Conservation (phyloP, 352 stramenopile genomes). For the Phytophthora podocarpi region DNA sequence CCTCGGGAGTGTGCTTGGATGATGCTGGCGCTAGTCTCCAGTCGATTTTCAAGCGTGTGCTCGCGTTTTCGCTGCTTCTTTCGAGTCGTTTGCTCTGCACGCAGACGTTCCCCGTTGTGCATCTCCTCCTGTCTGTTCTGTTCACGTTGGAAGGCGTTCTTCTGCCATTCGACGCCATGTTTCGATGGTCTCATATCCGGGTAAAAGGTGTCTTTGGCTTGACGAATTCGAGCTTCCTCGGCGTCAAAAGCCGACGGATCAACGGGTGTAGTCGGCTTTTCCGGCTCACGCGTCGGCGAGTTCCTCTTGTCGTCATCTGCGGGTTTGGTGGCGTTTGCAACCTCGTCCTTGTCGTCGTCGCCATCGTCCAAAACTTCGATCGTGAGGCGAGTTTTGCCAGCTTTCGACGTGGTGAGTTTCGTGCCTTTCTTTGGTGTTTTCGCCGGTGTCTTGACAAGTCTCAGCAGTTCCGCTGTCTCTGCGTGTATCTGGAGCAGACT, state of each 20-base stretch:
- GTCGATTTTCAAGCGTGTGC: slow-evolving; percentile 37
- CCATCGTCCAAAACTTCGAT: slow-evolving; percentile 75
- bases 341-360: slow-evolving; percentile 29
- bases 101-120: slow-evolving; percentile 20
- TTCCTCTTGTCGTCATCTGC: no score
- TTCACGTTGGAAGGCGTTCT: slow-evolving; percentile 40
- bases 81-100: slow-evolving; percentile 13
- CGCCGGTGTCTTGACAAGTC: slow-evolving; percentile 55
- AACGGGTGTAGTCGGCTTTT: no score
- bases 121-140: slow-evolving; percentile 46
- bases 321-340: slow-evolving; percentile 1
- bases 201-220: slow-evolving; percentile 64
- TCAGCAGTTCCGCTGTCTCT: slow-evolving; percentile 63
- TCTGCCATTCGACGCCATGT: slow-evolving; percentile 49
- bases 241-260: slow-evolving; percentile 59
- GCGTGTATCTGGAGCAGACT: slow-evolving; percentile 62
- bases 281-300: no score
- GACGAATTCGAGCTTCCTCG: slow-evolving; percentile 62
- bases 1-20: slow-evolving; percentile 73
- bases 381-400: slow-evolving; percentile 50
- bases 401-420: slow-evolving; percentile 21
- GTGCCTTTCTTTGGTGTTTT: slow-evolving; percentile 27
- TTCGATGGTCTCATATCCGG: slow-evolving; percentile 61
- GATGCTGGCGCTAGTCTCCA: slow-evolving; percentile 58
- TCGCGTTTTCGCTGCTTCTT: slow-evolving; percentile 30